phyloP scores from a whole-genome alignment of 352 stramenopile genomes.

The Salisapilia sapeloensis region DNA sequence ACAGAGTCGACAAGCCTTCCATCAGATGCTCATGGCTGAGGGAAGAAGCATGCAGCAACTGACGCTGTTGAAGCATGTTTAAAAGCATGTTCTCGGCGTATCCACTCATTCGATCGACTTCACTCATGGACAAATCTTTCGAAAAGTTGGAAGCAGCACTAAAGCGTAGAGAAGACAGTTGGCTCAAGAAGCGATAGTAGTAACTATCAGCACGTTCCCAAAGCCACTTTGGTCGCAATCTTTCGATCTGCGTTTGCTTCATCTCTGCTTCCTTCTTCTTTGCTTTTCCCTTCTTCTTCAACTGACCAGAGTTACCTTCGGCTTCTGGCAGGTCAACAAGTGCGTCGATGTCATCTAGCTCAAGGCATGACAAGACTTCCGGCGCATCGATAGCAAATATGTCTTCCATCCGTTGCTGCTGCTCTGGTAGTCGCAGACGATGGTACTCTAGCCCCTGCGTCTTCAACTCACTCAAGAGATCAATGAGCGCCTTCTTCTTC shows the following conservation, averaged over 20 bases:
- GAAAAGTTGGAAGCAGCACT: slow-evolving; percentile 67
- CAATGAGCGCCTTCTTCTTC: slow-evolving; percentile 95
- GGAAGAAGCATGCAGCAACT: slow-evolving; percentile 47
- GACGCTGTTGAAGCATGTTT: slow-evolving; percentile 77
- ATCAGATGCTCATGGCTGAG: slow-evolving; percentile 60
- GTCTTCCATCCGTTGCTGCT: slow-evolving; percentile 68
- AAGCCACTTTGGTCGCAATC: slow-evolving; percentile 32
- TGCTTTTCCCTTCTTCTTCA: slow-evolving; percentile 4
- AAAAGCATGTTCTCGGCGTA: slow-evolving; percentile 84
- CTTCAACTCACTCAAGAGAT: slow-evolving; percentile 86
- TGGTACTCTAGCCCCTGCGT: slow-evolving; percentile 69
- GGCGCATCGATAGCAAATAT: slow-evolving; percentile 73
- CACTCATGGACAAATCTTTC: slow-evolving; percentile 61
- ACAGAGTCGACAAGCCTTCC: slow-evolving; percentile 22
- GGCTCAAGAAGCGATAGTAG: slow-evolving; percentile 78
- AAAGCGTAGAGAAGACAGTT: slow-evolving; percentile 65
- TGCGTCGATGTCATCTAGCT: slow-evolving; percentile 39
- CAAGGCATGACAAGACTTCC: slow-evolving; percentile 66
- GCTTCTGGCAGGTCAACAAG: slow-evolving; percentile 15
- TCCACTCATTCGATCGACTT: slow-evolving; percentile 77
- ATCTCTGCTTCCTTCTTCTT: slow-evolving; percentile 1
- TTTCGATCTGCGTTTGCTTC: too few relatives aligned
- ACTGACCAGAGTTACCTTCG: background rate
- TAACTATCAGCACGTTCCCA: slow-evolving; percentile 78
- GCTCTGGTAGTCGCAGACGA: slow-evolving; percentile 41